Evolutionary conservation across 1,139 yeast species (phyloP), one percentile per base, ranked within the genome.

Genomic region (Diutina neorugosa): DNA sequence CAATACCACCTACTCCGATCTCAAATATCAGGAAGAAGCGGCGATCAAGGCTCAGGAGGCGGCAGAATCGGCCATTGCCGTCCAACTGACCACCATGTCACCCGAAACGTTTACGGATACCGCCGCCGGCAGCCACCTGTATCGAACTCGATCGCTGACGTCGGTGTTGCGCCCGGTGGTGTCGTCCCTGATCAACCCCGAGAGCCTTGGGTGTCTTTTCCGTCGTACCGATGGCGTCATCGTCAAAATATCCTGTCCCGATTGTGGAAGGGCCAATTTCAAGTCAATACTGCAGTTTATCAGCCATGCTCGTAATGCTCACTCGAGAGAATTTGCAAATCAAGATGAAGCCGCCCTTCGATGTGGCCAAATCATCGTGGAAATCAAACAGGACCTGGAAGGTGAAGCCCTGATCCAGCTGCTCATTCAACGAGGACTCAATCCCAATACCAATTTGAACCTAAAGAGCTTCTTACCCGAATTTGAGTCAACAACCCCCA

Each of bases 231-330:
- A 86, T 64, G 91, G 93, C 1, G 73, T 84, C 0, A 68, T 84
- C 27, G 90, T 86, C 7, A 73, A 82, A 53, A 71, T 86, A 25
- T 81, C 81, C 7, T 86, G 95, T 63, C 81, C 84, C 0, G 78
- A 75, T 54, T 86, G 95, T 65, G 76, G 73, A 16, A 69, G 93
- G 54, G 76, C 81, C 52, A 86, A 85, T 57, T 86, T 86, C 62
- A 81, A 87, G 7, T 80, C 87, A 14, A 88, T 90, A 0, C 94
- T 86, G 63, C 94, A 94, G 23, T 85, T 86, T 57, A 73, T 86
- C 46, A 86, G 85, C 63, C 95, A 86, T 63, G 78, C 86, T 57
- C 69, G 94, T 57, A 77, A 84, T 27, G 86, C 91, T 3, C 95
- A 86, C 63, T 70, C 80, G n/a, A 78, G 77, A 55, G 89, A 84